Base-by-base conservation (phyloP, 2,329 filamentous ascomycete species). In the Diaporthe citriasiana region DNA sequence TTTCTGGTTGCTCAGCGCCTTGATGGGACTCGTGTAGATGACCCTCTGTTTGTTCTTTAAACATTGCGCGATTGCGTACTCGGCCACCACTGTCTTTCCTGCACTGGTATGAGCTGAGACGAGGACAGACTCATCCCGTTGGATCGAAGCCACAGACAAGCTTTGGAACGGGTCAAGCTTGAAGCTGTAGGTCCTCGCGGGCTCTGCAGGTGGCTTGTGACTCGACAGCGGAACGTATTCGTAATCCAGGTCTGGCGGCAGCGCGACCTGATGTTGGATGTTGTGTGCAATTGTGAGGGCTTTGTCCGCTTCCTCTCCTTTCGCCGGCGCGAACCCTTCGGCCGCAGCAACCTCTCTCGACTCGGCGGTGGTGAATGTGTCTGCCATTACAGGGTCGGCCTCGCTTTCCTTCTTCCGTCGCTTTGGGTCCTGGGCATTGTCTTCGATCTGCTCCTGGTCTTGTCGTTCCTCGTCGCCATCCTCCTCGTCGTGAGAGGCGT, bases 1-100 rank as follows among this genome's bases (percentile, higher is more conserved):
- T 82, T 99, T 99, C 82, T 99, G 97, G 84, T 99, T 99, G 84
- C 95, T 98, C 79, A 99, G 87, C 15, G 97, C 97, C 85, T 99
- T 99, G 88, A 99, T 99, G 1, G 97, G 97, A 89, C 95, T 98
- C 12, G 97, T 99, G 85, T 99, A 99, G 83, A 99, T 99, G 79
- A 99, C 96, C 82, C 97, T 91, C 86, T 99, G 97, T 84, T 98
- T 98, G 82, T 95, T 94, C 88, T 97, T 97, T 82, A 99, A 88
- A 83, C 97, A 97, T 80, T 99, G 97, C 22, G 97, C 97, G 82
- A 99, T 97, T 27, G 97, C 97, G 82, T 99, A 99, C 83, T 99
- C 97, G 76, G 97, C 97, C 57, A 98, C 95, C 10, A 99, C 97
- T 0, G 97, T 99, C 85, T 99, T 99, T 84, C 97, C 97, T 50